phyloP scores from a whole-genome alignment of 805 yeast genomes.

The Ogataea parapolymorpha region DNA sequence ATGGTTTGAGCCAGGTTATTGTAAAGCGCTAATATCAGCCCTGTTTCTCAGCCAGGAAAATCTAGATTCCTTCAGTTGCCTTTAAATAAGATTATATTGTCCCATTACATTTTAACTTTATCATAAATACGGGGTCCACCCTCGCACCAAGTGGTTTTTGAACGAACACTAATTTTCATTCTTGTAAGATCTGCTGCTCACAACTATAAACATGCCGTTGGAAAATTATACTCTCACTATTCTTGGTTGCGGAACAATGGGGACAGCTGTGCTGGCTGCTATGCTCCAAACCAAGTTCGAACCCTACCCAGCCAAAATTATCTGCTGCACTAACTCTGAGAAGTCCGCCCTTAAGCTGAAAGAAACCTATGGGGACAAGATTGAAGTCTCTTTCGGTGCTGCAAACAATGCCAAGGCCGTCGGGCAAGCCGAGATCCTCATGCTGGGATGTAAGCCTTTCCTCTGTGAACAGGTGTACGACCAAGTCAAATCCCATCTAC shows the following conservation, averaged over 20 bases:
- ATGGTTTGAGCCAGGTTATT: too few relatives aligned
- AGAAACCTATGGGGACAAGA: slow-evolving; percentile 46
- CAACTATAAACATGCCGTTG: slow-evolving; percentile 4
- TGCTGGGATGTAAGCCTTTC: slow-evolving; percentile 89
- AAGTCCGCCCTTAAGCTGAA: slow-evolving; percentile 48
- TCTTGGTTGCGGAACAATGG: slow-evolving; percentile 94
- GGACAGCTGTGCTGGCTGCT: slow-evolving; percentile 86
- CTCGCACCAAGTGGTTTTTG: neutral
- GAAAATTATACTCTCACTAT: slow-evolving; percentile 49
- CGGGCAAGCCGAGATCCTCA: slow-evolving; percentile 59
- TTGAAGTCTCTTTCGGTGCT: slow-evolving; percentile 49
- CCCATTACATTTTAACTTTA: slow-evolving; percentile 1
- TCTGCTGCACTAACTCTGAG: slow-evolving; percentile 70
- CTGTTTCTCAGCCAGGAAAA: too few relatives aligned
- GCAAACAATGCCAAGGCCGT: slow-evolving; percentile 58
- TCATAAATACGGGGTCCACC: neutral
- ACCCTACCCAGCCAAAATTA: slow-evolving; percentile 65
- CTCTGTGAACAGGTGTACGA: slow-evolving; percentile 58
- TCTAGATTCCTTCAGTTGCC: neutral
- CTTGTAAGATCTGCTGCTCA: neutral
- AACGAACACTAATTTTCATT: too few relatives aligned
- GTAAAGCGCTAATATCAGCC: too few relatives aligned
- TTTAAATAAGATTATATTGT: neutral
- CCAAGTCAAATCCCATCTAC: slow-evolving; percentile 45
- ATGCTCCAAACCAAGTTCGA: slow-evolving; percentile 49